Percentiles rank a stretch among this genome's conserved stretches.
Evolutionary conservation across 1,284 basidiomycete genomes (phyloP).

Genomic region (Heliocybe sulcata): DNA sequence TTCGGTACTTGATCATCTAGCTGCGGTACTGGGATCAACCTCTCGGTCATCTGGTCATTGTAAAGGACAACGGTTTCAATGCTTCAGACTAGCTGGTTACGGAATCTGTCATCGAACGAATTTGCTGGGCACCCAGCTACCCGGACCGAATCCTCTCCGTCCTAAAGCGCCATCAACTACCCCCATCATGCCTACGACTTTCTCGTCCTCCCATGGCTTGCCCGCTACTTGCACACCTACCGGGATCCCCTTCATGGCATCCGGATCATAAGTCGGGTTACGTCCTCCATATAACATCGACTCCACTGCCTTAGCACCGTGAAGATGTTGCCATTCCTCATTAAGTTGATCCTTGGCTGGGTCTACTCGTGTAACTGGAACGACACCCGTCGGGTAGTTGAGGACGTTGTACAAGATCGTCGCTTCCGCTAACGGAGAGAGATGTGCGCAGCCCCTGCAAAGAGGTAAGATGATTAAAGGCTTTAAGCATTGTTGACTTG

Average conservation of each 20-base stretch:
- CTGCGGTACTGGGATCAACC: too few species aligned
- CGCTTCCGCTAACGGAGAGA: constrained; percentile 42
- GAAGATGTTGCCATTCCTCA: constrained; percentile 43
- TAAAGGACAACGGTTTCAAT: too few species aligned
- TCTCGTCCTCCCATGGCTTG: constrained; percentile 80
- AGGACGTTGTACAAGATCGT: constrained; percentile 69
- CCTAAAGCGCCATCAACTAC: constrained; percentile 68
- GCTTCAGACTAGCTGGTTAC: too few species aligned
- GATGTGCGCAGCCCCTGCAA: constrained; percentile 39
- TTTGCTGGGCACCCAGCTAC: constrained; percentile 16
- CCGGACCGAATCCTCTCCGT: constrained; percentile 48
- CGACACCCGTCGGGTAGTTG: constrained; percentile 68
- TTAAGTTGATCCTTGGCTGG: constrained; percentile 51
- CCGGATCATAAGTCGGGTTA: constrained; percentile 58
- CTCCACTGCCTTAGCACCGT: constrained; percentile 41
- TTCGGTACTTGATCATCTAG: too few species aligned
- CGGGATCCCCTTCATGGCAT: constrained; percentile 72
- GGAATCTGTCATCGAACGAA: constrained; percentile 2
- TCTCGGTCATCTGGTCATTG: too few species aligned
- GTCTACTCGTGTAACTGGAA: constrained; percentile 81
- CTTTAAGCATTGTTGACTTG: background rate
- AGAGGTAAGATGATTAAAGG: background rate
- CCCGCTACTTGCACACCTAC: constrained; percentile 81
- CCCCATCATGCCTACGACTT: constrained; percentile 76
- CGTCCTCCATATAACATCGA: constrained; percentile 45